Base-by-base conservation (phyloP, 768 basidiomycete genomes). In the Cystofilobasidium capitatum region DNA sequence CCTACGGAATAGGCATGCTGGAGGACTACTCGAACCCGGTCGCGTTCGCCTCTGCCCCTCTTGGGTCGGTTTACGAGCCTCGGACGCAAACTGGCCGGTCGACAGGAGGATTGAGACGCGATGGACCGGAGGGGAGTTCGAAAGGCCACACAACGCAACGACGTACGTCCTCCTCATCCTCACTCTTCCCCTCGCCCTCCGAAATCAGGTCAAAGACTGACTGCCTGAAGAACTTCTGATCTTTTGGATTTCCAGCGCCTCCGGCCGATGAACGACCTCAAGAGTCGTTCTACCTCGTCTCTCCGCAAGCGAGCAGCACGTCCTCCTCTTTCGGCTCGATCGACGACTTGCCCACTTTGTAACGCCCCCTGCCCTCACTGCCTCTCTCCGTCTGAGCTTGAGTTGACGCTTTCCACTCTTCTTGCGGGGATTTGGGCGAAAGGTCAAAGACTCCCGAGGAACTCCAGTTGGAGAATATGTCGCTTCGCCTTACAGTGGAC, bases 271-370 rank as follows among this genome's bases (percentile, higher is more conserved):
- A 26, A 7, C 31, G 8, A 0, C 45, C 45, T 5, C 51, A 58
- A 16, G 65, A 66, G 29, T 66, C 65, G 40, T 66, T 66, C 58
- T 60, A 51, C 45, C 42, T 66, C 26, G 65, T 66, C 16, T 37
- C 65, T 2, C 58, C 65, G 13, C 31, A 42, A 2, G 37, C 40
- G 12, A 62, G 44, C 35, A 31, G 29, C 2, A 10, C 61, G 10
- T 3, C 42, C 3, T 20, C 61, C 13, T 45, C 61, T 16, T 20
- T 31, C 6, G 42, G 31, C 29, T 44, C 59, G 59, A n/a, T 40
- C 26, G 40, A 26, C 33, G 16, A 31, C 37, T n/a, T 55, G 26
- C n/a, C 16, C 14, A 0, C n/a, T 14, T 54, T n/a, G n/a, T n/a
- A n/a, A n/a, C n/a, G n/a, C n/a, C 33, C 16, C 40, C 24, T 8